Percentiles rank a stretch among this genome's conserved stretches.
phyloP scores from a whole-genome alignment of 495 filamentous ascomycete species.

The Tuber melanosporum region DNA sequence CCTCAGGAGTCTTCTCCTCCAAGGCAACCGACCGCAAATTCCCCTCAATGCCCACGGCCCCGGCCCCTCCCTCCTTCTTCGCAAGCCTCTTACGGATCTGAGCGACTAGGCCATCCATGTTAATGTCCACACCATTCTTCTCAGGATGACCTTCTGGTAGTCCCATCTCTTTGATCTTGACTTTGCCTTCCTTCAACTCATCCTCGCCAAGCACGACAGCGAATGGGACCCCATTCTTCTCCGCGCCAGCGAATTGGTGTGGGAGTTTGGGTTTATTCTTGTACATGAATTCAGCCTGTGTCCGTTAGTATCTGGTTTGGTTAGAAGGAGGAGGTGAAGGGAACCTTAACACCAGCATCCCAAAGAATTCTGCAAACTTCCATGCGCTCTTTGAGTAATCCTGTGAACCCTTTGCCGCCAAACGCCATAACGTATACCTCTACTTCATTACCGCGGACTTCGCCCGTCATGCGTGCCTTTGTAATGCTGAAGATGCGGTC shows the following conservation, averaged over 20 bases:
- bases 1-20: constrained; percentile 16
- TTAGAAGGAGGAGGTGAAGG: constrained; percentile 6
- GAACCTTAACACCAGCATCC: constrained; percentile 70
- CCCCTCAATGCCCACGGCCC: constrained; percentile 11
- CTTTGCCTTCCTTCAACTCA: constrained; percentile 65
- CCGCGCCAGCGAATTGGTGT: constrained; percentile 74
- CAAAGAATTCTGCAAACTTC: constrained; percentile 63
- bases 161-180: constrained; percentile 80
- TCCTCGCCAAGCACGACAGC: constrained; percentile 75
- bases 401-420: constrained; percentile 78
- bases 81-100: constrained; percentile 54
- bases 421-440: constrained; percentile 91
- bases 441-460: constrained; percentile 63
- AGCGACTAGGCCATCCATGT: constrained; percentile 52
- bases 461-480: constrained; percentile 55
- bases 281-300: constrained; percentile 65
- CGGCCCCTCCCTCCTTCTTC: constrained; percentile 13
- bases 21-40: constrained; percentile 21
- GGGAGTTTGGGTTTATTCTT: constrained; percentile 74
- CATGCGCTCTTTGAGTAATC: constrained; percentile 75
- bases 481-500: constrained; percentile 92
- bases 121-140: constrained; percentile 73
- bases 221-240: constrained; percentile 63
- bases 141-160: constrained; percentile 71
- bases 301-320: constrained; percentile 28